Base-by-base conservation (phyloP, 1,284 basidiomycete species). In the Phellinidium pouzarii region DNA sequence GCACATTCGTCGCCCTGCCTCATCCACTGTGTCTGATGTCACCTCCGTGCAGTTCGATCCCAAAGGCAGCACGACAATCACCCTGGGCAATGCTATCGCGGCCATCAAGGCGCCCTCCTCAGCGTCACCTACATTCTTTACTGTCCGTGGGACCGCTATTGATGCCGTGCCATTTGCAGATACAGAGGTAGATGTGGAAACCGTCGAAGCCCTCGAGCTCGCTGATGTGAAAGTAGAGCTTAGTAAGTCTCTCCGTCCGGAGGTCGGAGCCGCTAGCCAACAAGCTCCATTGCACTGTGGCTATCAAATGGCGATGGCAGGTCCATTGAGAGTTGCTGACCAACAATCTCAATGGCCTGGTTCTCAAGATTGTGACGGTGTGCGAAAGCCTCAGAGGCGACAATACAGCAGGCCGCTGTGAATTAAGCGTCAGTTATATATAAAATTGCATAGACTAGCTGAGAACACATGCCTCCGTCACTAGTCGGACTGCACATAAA, bases 71-170 rank as follows among this genome's bases (percentile, higher is more conserved):
- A 81, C 87, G 19, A 87, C 80, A 3, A 98, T 96, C 69, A 82
- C 89, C 7, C 88, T 96, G 47, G 96, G 96, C 47, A 99, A 99
- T 68, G 96, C 96, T 44, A 92, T 99, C 59, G 80, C 94, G 29
- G 97, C 94, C 44, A 84, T 99, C 61, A 85, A 87, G 60, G 90
- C 90, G 3, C 75, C 83, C 1, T 74, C 79, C 22, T 75, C 79
- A 29, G 75, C 94, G 66, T 78, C 79, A 47, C 72, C 95, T 73
- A 98, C 97, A 68, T 83, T 99, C 66, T 90, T 99, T 71, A 98
- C 96, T 25, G 91, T 99, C 40, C 84, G 96, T 58, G 83, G 87
- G n/a, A 97, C 95, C 2, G 91, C 94, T 4, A 99, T 98, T 68
- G 75, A 87, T 51, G 83, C 90, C 56, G 86, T 91, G 12, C 66